Evolutionary conservation across 768 basidiomycete genomes (phyloP), one percentile per base, ranked within the genome.

Genomic region (Agrocybe pediades): DNA sequence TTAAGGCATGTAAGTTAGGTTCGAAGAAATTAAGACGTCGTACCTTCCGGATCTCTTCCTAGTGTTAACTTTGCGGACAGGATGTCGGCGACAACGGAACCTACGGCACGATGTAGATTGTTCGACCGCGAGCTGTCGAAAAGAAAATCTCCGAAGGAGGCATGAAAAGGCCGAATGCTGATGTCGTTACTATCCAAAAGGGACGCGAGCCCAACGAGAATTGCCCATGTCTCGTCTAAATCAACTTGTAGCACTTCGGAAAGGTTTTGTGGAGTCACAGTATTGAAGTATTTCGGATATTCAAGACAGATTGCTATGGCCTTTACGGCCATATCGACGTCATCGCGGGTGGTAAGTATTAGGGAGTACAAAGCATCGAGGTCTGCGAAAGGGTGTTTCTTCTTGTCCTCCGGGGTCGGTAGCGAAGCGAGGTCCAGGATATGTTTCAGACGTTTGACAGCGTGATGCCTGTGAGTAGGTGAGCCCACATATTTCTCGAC

Each of bases 311-410:
- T 30, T 1, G 30, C 46, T 30, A 23, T 48, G 6, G 46, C 27
- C 17, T 15, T 48, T 2, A 21, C 30, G 1, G 29, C 21, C 11
- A 48, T 9, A 5, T 36, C 17, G 9, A 17, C 17, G 15, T 48
- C 46, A 21, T 30, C 27, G 36, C 46, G 46, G 4, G 46, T 48
- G n/a, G 46, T 30, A 9, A 48, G 19, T 6, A 48, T 36, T 16
- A 48, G 27, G 27, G 46, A 48, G 21, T 48, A 48, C 15, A 48
- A n/a, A 9, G 46, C 46, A 39, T 48, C 46, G 1, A 48, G 46
- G 11, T 48, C 46, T 19, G 46, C 46, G 16, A 48, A 48, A 6
- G 46, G 46, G n/a, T 16, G 27, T 3, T 48, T 26, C 1, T 6
- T 48, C 3, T 11, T 11, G 11, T 36, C 33, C n/a, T 36, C 3